Base-by-base conservation (phyloP, 306 rosid genomes). In the barrel medic (Medicago truncatula) region DNA sequence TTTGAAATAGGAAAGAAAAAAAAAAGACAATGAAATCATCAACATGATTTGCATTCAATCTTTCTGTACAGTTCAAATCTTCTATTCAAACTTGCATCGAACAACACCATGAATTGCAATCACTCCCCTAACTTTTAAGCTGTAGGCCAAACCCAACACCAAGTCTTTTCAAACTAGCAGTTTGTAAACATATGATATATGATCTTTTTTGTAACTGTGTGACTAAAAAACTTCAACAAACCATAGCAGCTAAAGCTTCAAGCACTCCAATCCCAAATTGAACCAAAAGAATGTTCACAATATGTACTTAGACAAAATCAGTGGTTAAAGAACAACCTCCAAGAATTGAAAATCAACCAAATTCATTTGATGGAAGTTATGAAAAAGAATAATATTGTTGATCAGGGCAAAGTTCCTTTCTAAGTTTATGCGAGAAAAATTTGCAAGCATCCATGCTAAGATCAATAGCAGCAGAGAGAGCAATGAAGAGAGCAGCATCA, bases 381-480 rank as follows among this genome's bases (percentile, higher is more conserved):
- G 59, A 78, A 73, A 81, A 54, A 56, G 59, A 83, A 76, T 84
- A 83, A 69, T 84, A 76, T 60, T 92, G 96, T 47, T 84, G 76
- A 12, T 73, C 87, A 52, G 83, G 86, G 76, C 89, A 87, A 56
- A 92, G 91, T 84, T 92, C 97, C 43, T 81, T 89, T 56, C 96
- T 78, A 7, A 93, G 93, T 78, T 89, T 93, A 57, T 77, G 92
- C 0, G 97, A 89, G 77, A 93, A 93, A 63, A 91, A 87, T 65
- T 59, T 74, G 75, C 97, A 93, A 21, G 98, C 97, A 64, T 91
- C 98, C 93, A 92, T 90, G 86, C 97, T 90, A 11, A 90, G 93
- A 80, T 92, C 96, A 70, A 92, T 81, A 63, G 97, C 96, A 17
- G 93, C 97, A 1, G 96, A 83, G 5, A 92, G 89, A 0, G 93